phyloP scores from a whole-genome alignment of 2,329 filamentous ascomycete species.

The Cercospora citrullina region DNA sequence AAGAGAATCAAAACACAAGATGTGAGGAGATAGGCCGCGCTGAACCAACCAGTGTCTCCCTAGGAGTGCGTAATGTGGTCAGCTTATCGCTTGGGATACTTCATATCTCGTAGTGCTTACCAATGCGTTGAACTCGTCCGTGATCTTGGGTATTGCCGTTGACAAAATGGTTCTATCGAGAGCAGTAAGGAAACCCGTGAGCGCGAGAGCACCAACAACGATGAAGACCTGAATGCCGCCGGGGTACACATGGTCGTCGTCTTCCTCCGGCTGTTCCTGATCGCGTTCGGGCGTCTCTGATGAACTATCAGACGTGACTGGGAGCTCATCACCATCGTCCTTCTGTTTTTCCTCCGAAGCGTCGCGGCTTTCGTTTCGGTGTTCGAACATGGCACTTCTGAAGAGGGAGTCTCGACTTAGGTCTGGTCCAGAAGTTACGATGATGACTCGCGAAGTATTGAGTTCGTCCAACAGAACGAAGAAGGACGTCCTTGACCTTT shows the following conservation, averaged over 20 bases:
- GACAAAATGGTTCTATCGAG: conserved; percentile 42
- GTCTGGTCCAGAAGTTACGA: not conserved
- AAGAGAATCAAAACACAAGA: conserved; percentile 45
- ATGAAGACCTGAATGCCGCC: not conserved
- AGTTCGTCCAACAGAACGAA: not conserved
- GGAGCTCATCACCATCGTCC: not conserved
- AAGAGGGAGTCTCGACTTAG: not conserved
- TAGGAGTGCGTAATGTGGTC: conserved; percentile 21
- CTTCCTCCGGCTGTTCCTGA: conserved; percentile 57
- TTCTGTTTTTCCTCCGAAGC: not conserved
- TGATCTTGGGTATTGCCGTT: conserved; percentile 47
- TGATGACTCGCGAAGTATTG: not conserved
- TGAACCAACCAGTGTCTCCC: conserved; percentile 47
- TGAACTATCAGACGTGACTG: not conserved
- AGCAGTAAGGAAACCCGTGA: conserved; percentile 26
- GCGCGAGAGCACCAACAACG: conserved; percentile 13
- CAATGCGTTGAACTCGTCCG: conserved; percentile 44
- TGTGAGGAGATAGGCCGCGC: conserved; percentile 47
- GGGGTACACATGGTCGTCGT: conserved; percentile 66
- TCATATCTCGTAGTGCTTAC: not conserved
- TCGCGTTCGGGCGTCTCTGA: not conserved
- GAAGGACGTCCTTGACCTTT: not conserved
- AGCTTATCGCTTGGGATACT: not conserved
- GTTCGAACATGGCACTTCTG: not conserved
- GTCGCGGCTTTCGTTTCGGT: not conserved